These are phyloP conservation scores for Auricularia auricula-judae DNA, from an alignment of 768 basidiomycete genomes.

Conservation along the genomic window DNA sequence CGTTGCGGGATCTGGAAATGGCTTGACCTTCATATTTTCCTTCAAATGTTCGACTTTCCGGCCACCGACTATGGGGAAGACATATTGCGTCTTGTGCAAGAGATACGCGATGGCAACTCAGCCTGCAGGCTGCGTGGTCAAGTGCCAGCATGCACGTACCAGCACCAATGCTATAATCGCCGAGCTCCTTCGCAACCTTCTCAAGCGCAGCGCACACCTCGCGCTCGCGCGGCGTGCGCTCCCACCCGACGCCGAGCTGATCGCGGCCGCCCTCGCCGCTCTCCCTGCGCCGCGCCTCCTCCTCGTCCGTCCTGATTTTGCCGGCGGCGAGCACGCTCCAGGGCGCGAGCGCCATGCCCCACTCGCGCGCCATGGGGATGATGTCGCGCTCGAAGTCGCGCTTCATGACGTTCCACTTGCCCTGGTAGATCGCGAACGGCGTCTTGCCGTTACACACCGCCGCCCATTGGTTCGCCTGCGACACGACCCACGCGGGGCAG, in stretches of 20 bases:
- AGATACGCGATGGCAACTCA: constrained; percentile 17
- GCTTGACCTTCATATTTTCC: neutral
- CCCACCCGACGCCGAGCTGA: neutral
- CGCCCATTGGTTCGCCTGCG: no score
- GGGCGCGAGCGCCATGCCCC: constrained; percentile 14
- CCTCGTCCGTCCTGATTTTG: constrained; percentile 15
- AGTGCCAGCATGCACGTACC: constrained; percentile 19
- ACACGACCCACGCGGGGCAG: no score
- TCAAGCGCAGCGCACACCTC: constrained; percentile 7
- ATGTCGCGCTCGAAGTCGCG: constrained; percentile 31
- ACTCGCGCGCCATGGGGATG: constrained; percentile 24
- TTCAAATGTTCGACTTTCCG: constrained; percentile 15
- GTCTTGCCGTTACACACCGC: no score
- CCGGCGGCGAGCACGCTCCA: neutral
- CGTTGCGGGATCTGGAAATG: no score
- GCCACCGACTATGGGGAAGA: constrained; percentile 15
- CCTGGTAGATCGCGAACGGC: constrained; percentile 25
- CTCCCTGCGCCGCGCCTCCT: constrained; percentile 14
- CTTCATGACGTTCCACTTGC: constrained; percentile 23
- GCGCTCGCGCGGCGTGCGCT: constrained; percentile 5
- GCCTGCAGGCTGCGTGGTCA: no score
- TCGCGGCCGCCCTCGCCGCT: constrained; percentile 15
- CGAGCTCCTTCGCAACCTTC: constrained; percentile 39
- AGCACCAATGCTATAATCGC: constrained; percentile 34
- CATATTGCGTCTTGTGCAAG: constrained; percentile 18